Percentiles rank a stretch among this genome's conserved stretches.
Conservation (phyloP, 1,284 basidiomycete genomes). For the Leccinum pallidistipes region DNA sequence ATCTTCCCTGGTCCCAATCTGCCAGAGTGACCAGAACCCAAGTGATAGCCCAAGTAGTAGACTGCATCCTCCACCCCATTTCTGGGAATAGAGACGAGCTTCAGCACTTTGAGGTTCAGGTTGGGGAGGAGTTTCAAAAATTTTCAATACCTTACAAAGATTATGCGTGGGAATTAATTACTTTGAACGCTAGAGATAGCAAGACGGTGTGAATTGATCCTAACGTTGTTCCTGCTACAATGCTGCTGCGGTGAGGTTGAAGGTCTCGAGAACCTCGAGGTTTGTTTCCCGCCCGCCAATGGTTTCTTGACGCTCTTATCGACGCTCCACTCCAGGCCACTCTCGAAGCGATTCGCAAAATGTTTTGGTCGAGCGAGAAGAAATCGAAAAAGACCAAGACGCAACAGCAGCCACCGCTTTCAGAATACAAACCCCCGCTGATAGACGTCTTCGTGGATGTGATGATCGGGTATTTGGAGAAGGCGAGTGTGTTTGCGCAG, state of each 20-base stretch:
- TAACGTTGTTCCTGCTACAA: constrained; percentile 69
- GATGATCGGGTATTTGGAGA: constrained; percentile 87
- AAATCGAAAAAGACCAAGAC: constrained; percentile 43
- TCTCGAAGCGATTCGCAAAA: constrained; percentile 51
- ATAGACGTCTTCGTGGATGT: constrained; percentile 87
- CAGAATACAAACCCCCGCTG: constrained; percentile 45
- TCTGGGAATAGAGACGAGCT: no score
- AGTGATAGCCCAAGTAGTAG: no score
- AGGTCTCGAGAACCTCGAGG: constrained; percentile 61
- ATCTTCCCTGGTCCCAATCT: no score
- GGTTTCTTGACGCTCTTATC: background rate
- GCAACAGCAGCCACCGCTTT: constrained; percentile 10
- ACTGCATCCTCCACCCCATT: no score
- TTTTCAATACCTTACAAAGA: no score
- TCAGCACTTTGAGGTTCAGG: no score
- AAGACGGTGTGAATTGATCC: constrained; percentile 59
- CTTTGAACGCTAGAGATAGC: no score
- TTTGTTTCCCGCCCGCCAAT: constrained; percentile 30
- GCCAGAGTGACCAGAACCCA: no score
- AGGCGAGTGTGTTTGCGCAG: constrained; percentile 81
- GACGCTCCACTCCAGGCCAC: constrained; percentile 41
- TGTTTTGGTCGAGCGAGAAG: constrained; percentile 48
- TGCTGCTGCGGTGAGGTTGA: constrained; percentile 65
- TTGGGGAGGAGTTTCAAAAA: no score
- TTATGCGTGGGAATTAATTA: no score